Evolutionary conservation across 164 flowering plant species (phyloP), one percentile per base, ranked within the genome.

Genomic region (Liriodendron chinense): DNA sequence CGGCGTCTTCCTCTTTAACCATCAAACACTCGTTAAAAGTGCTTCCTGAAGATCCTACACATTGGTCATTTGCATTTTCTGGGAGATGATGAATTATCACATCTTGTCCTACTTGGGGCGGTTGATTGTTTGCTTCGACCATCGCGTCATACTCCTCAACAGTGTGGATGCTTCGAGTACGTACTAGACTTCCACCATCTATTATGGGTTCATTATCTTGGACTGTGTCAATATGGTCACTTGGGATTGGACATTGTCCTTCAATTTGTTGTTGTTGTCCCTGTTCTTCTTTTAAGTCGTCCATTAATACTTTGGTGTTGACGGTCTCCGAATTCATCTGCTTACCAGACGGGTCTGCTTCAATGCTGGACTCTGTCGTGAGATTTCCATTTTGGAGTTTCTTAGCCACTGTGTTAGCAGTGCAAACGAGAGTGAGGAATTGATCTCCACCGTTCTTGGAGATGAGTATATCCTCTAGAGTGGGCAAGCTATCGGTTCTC

Each of bases 71-170:
- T 34, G 43, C 43, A 3, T 2, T 34, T 34, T 34, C 6, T 34
- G 43, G 4, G 43, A 34, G 6, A 34, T 34, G 43, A 34, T 34
- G 43, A 34, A 34, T 34, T 34, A 34, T 34, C 4, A 0, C 43
- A 34, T 34, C 43, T 34, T 34, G 43, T 34, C 43, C 43, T 34
- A 34, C 43, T 34, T 34, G 43, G 43, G 43, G 4, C 43, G 43
- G 0, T 2, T 0, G 43, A 34, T 34, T 34, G 43, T 5, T 65
- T 9, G 7, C 28, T 0, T 77, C 20, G 69, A 81, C 43, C 43
- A 34, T 23, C 23, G 74, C 69, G 65, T 85, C 85, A 23, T 62
- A 83, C 64, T 83, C 86, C 64, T 82, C 79, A 25, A 82, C 72
- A 9, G 86, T 79, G n/a, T 74, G 66, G 25, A 74, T 53, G 20